A percentile compares a stretch with the other conserved stretches of the same genome.
These are phyloP conservation scores for Pseudogymnoascus sp. DNA, from an alignment of 2,329 filamentous ascomycete species.

Conservation along the genomic window DNA sequence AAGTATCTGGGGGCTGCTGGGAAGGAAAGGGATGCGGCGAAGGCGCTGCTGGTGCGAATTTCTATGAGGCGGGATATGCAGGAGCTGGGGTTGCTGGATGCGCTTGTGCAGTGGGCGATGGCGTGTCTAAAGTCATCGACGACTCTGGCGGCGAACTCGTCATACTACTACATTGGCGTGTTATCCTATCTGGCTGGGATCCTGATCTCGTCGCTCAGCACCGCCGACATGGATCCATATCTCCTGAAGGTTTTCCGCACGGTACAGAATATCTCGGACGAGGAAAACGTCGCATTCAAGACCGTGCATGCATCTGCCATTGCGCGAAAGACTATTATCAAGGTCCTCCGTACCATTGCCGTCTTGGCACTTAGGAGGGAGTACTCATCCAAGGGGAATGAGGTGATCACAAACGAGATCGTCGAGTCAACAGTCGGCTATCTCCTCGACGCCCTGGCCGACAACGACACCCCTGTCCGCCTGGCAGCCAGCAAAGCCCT, in stretches of 20 bases:
- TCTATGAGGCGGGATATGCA: conserved; percentile 87
- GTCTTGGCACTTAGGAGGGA: conserved; percentile 55
- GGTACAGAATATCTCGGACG: conserved; percentile 51
- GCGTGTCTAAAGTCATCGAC: conserved; percentile 41
- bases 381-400: conserved; percentile 20
- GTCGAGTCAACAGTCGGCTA: conserved; percentile 78
- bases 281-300: conserved; percentile 41
- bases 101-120: conserved; percentile 65
- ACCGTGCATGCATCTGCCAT: conserved; percentile 64
- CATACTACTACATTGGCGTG: conserved; percentile 71
- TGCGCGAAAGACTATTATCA: conserved; percentile 74
- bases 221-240: conserved; percentile 64
- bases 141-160: conserved; percentile 38
- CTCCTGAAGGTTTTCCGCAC: conserved; percentile 58
- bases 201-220: conserved; percentile 60
- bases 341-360: conserved; percentile 70
- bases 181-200: conserved; percentile 74
- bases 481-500: conserved; percentile 88
- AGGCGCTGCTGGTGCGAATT: conserved; percentile 69
- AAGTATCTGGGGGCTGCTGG: conserved; percentile 67
- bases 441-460: conserved; percentile 68
- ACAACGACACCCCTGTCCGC: conserved; percentile 85
- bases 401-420: conserved; percentile 35
- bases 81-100: conserved; percentile 58
- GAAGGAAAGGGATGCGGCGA: conserved; percentile 87